Evolutionary conservation across 2,329 filamentous ascomycete species (phyloP).

Genomic region (Cytospora paraplurivora): DNA sequence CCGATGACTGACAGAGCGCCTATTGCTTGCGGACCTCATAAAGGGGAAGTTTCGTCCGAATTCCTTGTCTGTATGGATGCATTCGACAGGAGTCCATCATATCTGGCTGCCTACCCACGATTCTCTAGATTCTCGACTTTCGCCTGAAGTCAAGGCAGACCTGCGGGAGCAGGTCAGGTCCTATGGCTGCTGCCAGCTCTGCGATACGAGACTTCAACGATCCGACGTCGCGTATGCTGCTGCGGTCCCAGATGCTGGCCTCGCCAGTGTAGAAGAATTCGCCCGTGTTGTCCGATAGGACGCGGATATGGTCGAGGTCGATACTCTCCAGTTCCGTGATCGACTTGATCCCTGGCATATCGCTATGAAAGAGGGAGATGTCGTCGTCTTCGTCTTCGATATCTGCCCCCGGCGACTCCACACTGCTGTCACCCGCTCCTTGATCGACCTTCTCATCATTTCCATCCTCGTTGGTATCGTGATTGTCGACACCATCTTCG

Average conservation of each 20-base stretch:
- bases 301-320: conserved; percentile 60
- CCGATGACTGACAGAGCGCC: too few relatives aligned
- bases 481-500: conserved; percentile 34
- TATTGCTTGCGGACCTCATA: too few relatives aligned
- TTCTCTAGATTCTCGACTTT: not conserved
- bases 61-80: not conserved
- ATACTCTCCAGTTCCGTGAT: conserved; percentile 53
- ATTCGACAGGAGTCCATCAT: not conserved
- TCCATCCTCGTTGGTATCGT: conserved; percentile 29
- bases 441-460: conserved; percentile 32
- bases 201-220: conserved; percentile 65
- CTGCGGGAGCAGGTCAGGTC: conserved; percentile 57
- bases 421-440: conserved; percentile 18
- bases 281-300: conserved; percentile 48
- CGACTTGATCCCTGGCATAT: conserved; percentile 68
- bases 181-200: conserved; percentile 68
- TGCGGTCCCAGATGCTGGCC: conserved; percentile 61
- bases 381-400: conserved; percentile 33
- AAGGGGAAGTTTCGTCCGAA: not conserved
- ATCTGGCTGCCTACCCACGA: not conserved
- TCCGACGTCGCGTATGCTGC: conserved; percentile 50
- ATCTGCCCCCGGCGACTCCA: conserved; percentile 26
- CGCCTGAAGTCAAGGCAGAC: conserved; percentile 60
- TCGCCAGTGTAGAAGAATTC: conserved; percentile 50
- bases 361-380: conserved; percentile 56